phyloP scores from a whole-genome alignment of 257 asterid genomes.

The Solanum habrochaites region DNA sequence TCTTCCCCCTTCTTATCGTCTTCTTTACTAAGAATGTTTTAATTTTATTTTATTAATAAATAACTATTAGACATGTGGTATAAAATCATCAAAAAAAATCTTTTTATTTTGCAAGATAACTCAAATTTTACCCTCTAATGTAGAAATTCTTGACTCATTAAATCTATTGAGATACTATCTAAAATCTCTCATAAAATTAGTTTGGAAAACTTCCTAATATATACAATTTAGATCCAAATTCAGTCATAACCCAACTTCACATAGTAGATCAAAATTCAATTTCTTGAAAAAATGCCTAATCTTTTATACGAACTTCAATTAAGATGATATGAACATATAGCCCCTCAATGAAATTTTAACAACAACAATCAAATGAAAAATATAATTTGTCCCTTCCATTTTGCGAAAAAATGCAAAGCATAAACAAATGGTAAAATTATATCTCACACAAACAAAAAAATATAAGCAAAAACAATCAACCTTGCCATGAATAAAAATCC shows the following conservation, averaged over 20 bases:
- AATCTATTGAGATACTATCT: not conserved
- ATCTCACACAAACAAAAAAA: not conserved
- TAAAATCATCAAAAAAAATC: not conserved
- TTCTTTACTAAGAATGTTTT: not conserved
- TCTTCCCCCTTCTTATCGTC: not conserved
- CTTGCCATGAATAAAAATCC: not conserved
- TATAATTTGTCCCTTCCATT: not conserved
- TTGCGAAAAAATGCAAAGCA: not conserved
- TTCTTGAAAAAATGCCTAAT: not conserved
- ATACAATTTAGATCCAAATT: not conserved
- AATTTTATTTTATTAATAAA: not conserved
- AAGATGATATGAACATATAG: not conserved
- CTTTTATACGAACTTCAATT: not conserved
- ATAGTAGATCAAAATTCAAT: not conserved
- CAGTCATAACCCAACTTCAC: not conserved
- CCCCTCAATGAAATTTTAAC: not conserved
- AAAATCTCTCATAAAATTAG: not conserved
- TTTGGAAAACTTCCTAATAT: not conserved
- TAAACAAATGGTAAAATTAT: not conserved
- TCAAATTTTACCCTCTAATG: not conserved
- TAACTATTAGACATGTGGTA: not conserved
- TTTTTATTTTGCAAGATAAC: not conserved
- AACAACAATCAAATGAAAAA: not conserved
- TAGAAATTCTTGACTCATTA: not conserved
- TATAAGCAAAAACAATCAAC: not conserved